Conservation (phyloP, 1,139 yeast species). For the Lodderomyces theae region DNA sequence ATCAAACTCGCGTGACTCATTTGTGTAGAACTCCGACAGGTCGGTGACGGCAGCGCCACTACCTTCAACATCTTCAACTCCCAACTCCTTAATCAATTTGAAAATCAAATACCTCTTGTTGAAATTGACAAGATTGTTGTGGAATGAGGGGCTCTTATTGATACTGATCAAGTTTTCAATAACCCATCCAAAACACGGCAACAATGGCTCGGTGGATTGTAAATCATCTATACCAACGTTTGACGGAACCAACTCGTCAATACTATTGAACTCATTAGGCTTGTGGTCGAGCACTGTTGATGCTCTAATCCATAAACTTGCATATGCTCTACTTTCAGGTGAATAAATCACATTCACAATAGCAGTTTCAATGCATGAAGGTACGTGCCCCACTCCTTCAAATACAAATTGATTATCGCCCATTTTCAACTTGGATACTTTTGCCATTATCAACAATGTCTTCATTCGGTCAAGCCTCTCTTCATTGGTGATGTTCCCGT, state of each 20-base stretch:
- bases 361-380: constrained; percentile 85
- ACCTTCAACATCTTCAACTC: constrained; percentile 34
- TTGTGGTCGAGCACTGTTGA: constrained; percentile 30
- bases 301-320: constrained; percentile 61
- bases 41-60: constrained; percentile 10
- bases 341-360: constrained; percentile 70
- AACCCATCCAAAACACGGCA: constrained; percentile 81
- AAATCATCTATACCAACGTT: constrained; percentile 28
- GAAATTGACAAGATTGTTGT: constrained; percentile 33
- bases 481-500: constrained; percentile 50
- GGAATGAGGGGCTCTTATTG: constrained; percentile 37
- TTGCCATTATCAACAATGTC: constrained; percentile 63
- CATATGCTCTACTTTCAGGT: constrained; percentile 74
- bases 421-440: constrained; percentile 71
- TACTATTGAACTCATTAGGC: constrained; percentile 23
- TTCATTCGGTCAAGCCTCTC: constrained; percentile 72
- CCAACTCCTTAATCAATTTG: constrained; percentile 41
- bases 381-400: constrained; percentile 54
- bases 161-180: constrained; percentile 42
- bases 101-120: constrained; percentile 44
- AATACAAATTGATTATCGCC: constrained; percentile 56
- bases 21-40: constrained; percentile 19
- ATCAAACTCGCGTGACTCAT: constrained; percentile 46
- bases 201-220: constrained; percentile 36
- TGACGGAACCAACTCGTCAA: constrained; percentile 37